These are phyloP conservation scores for Vitis hybrid DNA, from an alignment of 177 flowering plant genomes.

Conservation along the genomic window DNA sequence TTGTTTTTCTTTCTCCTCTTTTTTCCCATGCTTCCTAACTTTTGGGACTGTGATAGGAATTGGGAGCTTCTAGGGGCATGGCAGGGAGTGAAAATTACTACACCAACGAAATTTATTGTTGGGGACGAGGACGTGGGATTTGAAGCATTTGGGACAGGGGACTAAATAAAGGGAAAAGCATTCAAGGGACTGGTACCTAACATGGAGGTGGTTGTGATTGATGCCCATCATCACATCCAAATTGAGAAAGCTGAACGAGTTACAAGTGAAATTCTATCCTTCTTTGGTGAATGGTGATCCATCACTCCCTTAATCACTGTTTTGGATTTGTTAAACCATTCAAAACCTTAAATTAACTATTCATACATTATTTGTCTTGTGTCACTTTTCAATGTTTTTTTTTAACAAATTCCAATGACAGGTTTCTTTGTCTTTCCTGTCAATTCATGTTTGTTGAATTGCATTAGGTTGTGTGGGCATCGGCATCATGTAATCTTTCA, in stretches of 20 bases:
- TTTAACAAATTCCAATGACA: no score
- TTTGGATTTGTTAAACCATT: no score
- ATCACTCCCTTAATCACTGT: no score
- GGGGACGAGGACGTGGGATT: constrained; percentile 36
- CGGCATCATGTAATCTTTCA: no score
- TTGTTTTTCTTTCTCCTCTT: no score
- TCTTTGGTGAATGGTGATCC: constrained; percentile 8
- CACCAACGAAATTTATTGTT: constrained; percentile 35
- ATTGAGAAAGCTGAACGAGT: constrained; percentile 34
- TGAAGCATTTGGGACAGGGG: constrained; percentile 18
- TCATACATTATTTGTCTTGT: no score
- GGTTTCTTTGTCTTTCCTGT: no score
- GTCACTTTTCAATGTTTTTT: no score
- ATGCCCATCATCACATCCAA: constrained; percentile 37
- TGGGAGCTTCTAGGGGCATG: constrained; percentile 43
- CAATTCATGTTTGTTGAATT: no score
- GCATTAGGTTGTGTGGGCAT: no score
- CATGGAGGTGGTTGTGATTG: constrained; percentile 24
- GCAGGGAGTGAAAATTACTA: constrained; percentile 31
- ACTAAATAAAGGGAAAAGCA: constrained; percentile 19
- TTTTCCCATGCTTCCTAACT: no score
- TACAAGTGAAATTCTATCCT: constrained; percentile 27
- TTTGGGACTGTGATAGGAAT: constrained; percentile 16
- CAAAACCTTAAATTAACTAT: no score
- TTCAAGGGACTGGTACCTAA: constrained; percentile 30